Base-by-base conservation (phyloP, 345 rosid genomes). In the Eucalyptus virginea region DNA sequence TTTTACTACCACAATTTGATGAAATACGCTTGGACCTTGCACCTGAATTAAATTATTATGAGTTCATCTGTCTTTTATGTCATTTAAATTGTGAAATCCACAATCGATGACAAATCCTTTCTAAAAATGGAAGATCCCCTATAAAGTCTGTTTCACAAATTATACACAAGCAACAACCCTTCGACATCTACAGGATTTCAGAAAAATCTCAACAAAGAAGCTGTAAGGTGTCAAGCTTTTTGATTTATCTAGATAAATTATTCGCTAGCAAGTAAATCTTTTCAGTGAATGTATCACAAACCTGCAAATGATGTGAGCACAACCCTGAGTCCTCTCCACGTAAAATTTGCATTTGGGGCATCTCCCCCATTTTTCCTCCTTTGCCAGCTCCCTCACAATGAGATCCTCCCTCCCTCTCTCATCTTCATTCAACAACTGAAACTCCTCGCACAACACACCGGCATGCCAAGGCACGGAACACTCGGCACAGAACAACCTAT, bases 271-370 rank as follows among this genome's bases (percentile, higher is more conserved):
- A 24, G 40, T 54, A 30, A 19, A 14, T 51, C 4, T 60, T 60
- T 60, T 60, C 32, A 60, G 19, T 11, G 50, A 81, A 23, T 14
- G 7, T 17, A 26, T 9, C n/a, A 87, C 87, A 44, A 48, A 94
- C 92, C 94, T 92, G 93, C 95, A 94, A 60, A 34, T 58, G 26
- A 93, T 93, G 52, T 94, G 94, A 28, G 89, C 91, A 54, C 94
- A 94, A 23, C 95, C 94, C 11, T 52, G 48, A n/a, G 86, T 91
- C 47, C 92, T 93, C 81, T 94, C 95, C 7, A 93, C 94, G n/a
- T 69, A 87, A 87, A 81, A 94, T 44, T 87, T 89, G 91, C 94
- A 93, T 3, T 19, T 54, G 18, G 95, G 94, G 67, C 95, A 94
- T 87, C 94, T 86, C 3, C 88, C 24, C 11, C 58, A 52, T 52